Evolutionary conservation across 139 green algal species (phyloP), one percentile per base, ranked within the genome.

Genomic region (Coelastrella sp.): DNA sequence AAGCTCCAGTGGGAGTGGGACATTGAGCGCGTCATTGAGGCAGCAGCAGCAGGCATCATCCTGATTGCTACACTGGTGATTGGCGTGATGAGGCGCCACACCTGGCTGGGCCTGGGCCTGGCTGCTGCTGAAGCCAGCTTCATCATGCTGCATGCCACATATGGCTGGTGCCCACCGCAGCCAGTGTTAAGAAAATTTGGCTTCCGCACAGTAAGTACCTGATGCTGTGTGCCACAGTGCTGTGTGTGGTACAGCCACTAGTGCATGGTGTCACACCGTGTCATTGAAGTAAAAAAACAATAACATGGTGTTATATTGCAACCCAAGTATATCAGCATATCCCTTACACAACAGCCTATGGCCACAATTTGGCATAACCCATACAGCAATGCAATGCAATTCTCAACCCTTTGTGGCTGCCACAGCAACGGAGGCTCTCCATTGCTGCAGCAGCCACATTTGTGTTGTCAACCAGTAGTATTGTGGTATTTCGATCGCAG

Each of bases 1-100:
- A 25, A 86, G 59, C 80, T 86, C 22, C 80, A 74, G 24, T 84
- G 79, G 79, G 79, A 84, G 58, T 84, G 56, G 79, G 57, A 84
- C 79, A 70, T 84, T 56, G 79, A 84, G 57, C 56, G 79, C 49
- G 14, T 49, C 9, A 27, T 56, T 65, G 49, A 84, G 19, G 17
- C 57, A 35, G 57, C 57, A 35, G 57, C 79, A 35, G n/a, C 79
- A 6, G 35, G 15, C 17, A 70, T 65, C 57, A 35, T 84, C 17
- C 78, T 82, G 24, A 20, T 24, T 4, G 35, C 78, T 19, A 24
- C 49, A 27, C 49, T 83, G 35, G 14, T 83, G 49, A 11, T 83
- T 35, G 49, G 49, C 27, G 65, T 66, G 15, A 15, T 65, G 35
- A 22, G 65, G 7, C 25, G 35, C 15, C 57, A 58, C 17, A 57